Base-by-base conservation (phyloP, 1,139 yeast species). In the Tardiomyces depauwii region DNA sequence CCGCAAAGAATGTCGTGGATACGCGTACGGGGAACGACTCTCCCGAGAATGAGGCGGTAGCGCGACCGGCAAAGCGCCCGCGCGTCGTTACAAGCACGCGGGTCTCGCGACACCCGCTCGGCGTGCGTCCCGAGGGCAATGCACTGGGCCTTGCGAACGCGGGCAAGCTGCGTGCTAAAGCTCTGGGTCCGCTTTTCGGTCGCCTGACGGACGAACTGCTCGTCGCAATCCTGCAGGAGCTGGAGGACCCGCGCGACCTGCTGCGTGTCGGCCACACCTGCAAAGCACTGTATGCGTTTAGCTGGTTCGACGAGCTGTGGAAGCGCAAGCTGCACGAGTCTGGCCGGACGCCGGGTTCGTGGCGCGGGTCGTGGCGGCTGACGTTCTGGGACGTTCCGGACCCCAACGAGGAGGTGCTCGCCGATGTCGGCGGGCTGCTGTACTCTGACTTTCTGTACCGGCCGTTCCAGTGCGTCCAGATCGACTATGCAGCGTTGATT, bases 281-380 rank as follows among this genome's bases (percentile, higher is more conserved):
- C 6, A 72, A 82, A 51, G 70, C 78, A n/a, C 63, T 82, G 58
- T 86, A 81, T 63, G 93, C 88, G 1, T 82, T 75, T 57, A 57
- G 77, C 14, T 79, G 77, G 60, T 82, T 78, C 56, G 95, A 86
- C 55, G 95, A 86, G 49, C 54, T 82, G 19, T 86, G 95, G 95
- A 81, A 82, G 57, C 73, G 69, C 49, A 49, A 80, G 44, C 64
- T 77, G 42, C 64, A 62, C 39, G 55, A 60, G 50, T 53, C 48
- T 41, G 56, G 47, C 42, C 18, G 45, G 18, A 52, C 45, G 11
- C 51, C 47, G 18, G 45, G 42, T 1, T 51, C 60, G 21, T 87
- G 96, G 96, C 62, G 59, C 40, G 95, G 95, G 0, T 73, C 86
- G 1, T 87, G 96, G 96, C 73, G 86, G 55, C 66, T 73, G 38